A percentile compares a stretch with the other conserved stretches of the same genome.
Conservation (phyloP, 768 basidiomycete species). For the Phanerochaete sordida region DNA sequence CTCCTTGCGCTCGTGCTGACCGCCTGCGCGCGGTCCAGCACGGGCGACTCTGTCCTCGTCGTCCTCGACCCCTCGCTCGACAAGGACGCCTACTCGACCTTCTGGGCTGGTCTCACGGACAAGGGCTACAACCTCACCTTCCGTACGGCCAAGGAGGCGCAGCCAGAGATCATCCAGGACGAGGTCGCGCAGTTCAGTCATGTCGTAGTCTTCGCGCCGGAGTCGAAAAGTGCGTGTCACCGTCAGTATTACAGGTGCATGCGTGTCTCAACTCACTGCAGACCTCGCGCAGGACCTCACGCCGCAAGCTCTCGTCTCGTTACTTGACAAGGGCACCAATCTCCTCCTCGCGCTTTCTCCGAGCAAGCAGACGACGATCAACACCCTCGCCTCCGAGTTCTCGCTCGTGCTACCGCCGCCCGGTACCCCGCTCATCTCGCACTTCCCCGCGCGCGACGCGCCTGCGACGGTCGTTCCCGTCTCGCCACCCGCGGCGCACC, state of each 20-base stretch:
- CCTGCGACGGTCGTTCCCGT: conserved; percentile 66
- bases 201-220: conserved; percentile 82
- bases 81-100: conserved; percentile 69
- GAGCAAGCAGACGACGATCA: conserved; percentile 69
- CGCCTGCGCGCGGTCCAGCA: conserved; percentile 62
- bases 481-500: conserved; percentile 37
- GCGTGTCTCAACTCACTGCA: conserved; percentile 24
- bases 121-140: conserved; percentile 86
- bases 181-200: conserved; percentile 79
- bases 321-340: conserved; percentile 72
- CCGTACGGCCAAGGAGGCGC: conserved; percentile 74
- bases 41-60: conserved; percentile 80
- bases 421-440: conserved; percentile 78
- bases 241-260: not conserved
- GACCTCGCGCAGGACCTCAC: conserved; percentile 72
- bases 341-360: conserved; percentile 79
- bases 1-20: conserved; percentile 26
- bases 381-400: conserved; percentile 86
- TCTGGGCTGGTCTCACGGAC: conserved; percentile 76
- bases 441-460: conserved; percentile 76
- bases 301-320: conserved; percentile 73
- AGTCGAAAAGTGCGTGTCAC: conserved; percentile 68
- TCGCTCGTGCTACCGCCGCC: conserved; percentile 85
- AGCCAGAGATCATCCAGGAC: conserved; percentile 62
- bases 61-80: conserved; percentile 73